These are phyloP conservation scores for Penicillium canescens DNA, from an alignment of 495 filamentous ascomycete genomes.

Conservation along the genomic window DNA sequence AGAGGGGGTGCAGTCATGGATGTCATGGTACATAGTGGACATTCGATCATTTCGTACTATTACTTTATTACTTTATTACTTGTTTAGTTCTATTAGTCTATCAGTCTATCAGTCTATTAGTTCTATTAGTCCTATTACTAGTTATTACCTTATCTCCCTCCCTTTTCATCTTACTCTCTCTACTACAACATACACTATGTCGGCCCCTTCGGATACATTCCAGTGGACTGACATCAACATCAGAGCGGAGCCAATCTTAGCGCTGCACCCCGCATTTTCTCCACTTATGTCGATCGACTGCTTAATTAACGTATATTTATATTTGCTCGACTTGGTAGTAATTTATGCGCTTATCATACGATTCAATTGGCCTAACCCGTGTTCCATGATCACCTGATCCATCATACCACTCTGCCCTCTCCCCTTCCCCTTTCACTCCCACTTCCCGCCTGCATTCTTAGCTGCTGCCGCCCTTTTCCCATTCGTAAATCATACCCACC, in stretches of 20 bases:
- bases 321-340: no score
- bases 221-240: conserved; percentile 38
- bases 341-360: no score
- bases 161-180: background rate
- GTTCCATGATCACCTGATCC: no score
- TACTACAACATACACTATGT: background rate
- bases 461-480: no score
- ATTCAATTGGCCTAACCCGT: no score
- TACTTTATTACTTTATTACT: background rate
- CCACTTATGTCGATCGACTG: conserved; percentile 19
- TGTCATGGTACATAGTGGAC: conserved; percentile 20
- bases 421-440: no score
- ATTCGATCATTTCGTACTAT: background rate
- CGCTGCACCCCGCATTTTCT: conserved; percentile 48
- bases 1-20: conserved; percentile 24
- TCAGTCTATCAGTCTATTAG: background rate
- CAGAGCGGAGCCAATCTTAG: conserved; percentile 25
- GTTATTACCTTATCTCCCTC: background rate
- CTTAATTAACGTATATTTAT: no score
- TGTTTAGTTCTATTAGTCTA: background rate
- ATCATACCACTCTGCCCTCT: no score
- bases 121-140: background rate
- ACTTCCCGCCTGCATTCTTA: no score
- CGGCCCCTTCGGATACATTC: conserved; percentile 33
- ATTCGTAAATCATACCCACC: background rate